Evolutionary conservation across 2,329 filamentous ascomycete genomes (phyloP), one percentile per base, ranked within the genome.

Genomic region (Cercospora zeina): DNA sequence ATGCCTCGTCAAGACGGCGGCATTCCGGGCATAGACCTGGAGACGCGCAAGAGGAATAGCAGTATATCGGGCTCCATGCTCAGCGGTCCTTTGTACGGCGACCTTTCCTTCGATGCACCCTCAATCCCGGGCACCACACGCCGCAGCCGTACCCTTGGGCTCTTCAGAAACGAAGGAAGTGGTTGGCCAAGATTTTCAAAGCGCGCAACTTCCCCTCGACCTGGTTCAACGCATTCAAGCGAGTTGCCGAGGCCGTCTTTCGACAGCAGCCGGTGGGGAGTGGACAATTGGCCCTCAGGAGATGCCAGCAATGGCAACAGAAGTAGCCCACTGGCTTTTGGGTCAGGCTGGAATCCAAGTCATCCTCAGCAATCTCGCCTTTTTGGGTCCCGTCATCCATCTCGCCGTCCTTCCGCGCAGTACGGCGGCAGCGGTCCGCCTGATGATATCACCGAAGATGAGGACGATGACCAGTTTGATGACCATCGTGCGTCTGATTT

Each of bases 351-450:
- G 81, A 74, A 69, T 78, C 10, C 70, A 63, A 59, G 76, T 89
- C 1, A 95, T 89, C 88, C 61, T 13, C 62, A 65, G 49, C 68
- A 69, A 33, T 68, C 68, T 27, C 67, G 72, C n/a, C 61, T 70
- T 14, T 74, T 69, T 61, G 72, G 73, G n/a, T 89, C 90, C 4
- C 81, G 89, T 39, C 89, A 86, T 69, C 87, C 89, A 7, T 96
- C 92, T 34, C 85, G 93, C 54, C 85, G 93, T 36, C 90, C 90
- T 13, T 96, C 91, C 0, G 80, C 91, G 7, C 90, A 95, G 66
- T 84, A 87, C 69, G 90, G 89, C 11, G 91, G 89, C 1, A 87
- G 89, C 1, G 84, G 85, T 63, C 75, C 87, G 14, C 79, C 83
- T 1, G 77, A 84, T 57, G 81, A 83, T 13, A 79, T 83, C 42